These are phyloP conservation scores for Clavaria fumosa DNA, from an alignment of 768 basidiomycete species.

Conservation along the genomic window DNA sequence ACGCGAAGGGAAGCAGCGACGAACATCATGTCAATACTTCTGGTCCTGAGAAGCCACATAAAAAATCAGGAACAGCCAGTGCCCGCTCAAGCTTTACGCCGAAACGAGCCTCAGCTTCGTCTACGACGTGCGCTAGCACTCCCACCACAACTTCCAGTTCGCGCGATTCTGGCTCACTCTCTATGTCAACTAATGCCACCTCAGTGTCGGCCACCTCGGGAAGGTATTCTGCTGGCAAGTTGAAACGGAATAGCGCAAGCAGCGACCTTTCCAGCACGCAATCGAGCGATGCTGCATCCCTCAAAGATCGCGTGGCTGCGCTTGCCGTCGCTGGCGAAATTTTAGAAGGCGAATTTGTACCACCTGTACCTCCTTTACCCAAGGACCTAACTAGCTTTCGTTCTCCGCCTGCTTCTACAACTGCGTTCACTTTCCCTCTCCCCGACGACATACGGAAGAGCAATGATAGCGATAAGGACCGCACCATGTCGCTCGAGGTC, in stretches of 20 bases:
- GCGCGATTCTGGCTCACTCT: slow-evolving; percentile 75
- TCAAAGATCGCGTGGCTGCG: slow-evolving; percentile 55
- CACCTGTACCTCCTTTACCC: slow-evolving; percentile 85
- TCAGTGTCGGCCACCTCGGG: slow-evolving; percentile 61
- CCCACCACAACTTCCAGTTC: slow-evolving; percentile 62
- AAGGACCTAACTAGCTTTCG: slow-evolving; percentile 75
- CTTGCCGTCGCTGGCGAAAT: slow-evolving; percentile 44
- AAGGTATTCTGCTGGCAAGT: slow-evolving; percentile 54
- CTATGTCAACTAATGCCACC: slow-evolving; percentile 61
- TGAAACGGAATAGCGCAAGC: slow-evolving; percentile 67
- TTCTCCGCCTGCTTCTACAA: slow-evolving; percentile 48
- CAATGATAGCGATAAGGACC: slow-evolving; percentile 33
- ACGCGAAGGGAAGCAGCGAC: slow-evolving; percentile 37
- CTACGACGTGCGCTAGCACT: slow-evolving; percentile 70
- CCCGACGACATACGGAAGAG: slow-evolving; percentile 27
- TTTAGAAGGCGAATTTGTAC: slow-evolving; percentile 53
- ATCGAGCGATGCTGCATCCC: slow-evolving; percentile 44
- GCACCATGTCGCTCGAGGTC: slow-evolving; percentile 36
- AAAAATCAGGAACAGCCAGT: slow-evolving; percentile 41
- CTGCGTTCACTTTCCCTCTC: slow-evolving; percentile 36
- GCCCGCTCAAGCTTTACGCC: slow-evolving; percentile 64
- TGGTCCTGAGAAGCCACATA: slow-evolving; percentile 46
- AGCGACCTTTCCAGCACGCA: slow-evolving; percentile 73
- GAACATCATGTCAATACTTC: slow-evolving; percentile 32
- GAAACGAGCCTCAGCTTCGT: slow-evolving; percentile 82